Base-by-base conservation (phyloP, 2,329 filamentous ascomycete species). In the Daldinia sp. region DNA sequence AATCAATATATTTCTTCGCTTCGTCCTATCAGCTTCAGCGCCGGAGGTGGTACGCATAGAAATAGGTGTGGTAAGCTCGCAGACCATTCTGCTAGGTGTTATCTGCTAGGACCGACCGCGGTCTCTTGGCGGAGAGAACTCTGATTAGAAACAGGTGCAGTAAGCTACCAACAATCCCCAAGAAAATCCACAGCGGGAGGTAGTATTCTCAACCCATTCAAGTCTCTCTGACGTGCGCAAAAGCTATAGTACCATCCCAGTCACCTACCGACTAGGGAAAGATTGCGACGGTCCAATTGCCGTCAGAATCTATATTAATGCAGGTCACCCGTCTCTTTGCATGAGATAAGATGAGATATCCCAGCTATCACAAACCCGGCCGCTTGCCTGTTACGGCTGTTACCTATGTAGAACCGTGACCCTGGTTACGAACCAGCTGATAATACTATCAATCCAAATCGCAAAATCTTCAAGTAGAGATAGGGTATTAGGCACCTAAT, bases 351-450 rank as follows among this genome's bases (percentile, higher is more conserved):
- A 29, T 29, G 48, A 35, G 10, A 49, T 49, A 27, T 19, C 54
- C 55, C 39, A 41, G 43, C 47, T 49, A 59, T 15, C 32, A 27
- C 15, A 30, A 27, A 34, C 37, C 32, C 15, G 37, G 59, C 51
- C 48, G 61, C 54, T 64, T 67, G 61, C 64, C 61, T 43, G 25
- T 64, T 64, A 29, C 30, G 64, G 58, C 23, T 52, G 64, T 59
- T 49, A 62, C 55, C 57, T 49, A 62, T 51, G 34, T 61, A 27
- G 45, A 39, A 53, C 29, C 49, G 58, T 61, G 56, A 64, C 64
- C 57, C 45, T 56, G 37, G 23, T 15, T 57, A 37, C 52, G 50
- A 37, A 61, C 52, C 47, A 55, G 59, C 56, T 53, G 52, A 55
- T 41, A 32, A 23, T 23, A 10, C 51, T 32, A 47, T 55, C 48